Conservation (phyloP, 1,284 basidiomycete genomes). For the Ganoderma sinense region DNA sequence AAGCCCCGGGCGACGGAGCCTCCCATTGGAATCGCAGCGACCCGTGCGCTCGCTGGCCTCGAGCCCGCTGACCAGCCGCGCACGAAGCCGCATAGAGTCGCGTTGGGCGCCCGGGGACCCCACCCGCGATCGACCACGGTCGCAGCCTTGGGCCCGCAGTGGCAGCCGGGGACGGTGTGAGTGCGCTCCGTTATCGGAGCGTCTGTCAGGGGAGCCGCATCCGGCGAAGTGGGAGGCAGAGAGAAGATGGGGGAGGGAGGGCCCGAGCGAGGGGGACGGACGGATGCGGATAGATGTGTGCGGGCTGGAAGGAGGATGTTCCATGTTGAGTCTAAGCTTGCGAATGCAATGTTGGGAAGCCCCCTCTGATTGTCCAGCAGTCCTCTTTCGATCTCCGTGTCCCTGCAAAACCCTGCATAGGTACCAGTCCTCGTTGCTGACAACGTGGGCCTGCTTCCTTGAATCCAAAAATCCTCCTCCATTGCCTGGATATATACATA, state of each 20-base stretch:
- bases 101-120: neutral
- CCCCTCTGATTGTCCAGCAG: conserved; percentile 19
- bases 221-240: conserved; percentile 4
- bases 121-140: neutral
- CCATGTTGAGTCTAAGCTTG: conserved; percentile 13
- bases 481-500: conserved; percentile 27
- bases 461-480: conserved; percentile 25
- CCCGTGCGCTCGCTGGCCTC: neutral
- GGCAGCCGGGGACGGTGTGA: conserved; percentile 16
- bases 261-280: conserved; percentile 16
- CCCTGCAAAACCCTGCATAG: conserved; percentile 11
- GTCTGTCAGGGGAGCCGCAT: conserved; percentile 13
- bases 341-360: conserved; percentile 18
- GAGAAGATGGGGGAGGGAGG: conserved; percentile 12
- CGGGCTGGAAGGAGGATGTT: conserved; percentile 17
- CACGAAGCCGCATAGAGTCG: neutral
- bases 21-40: neutral
- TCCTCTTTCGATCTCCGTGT: conserved; percentile 22
- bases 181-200: conserved; percentile 23
- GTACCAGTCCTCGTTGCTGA: conserved; percentile 27
- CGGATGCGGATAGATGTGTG: conserved; percentile 19
- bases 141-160: conserved; percentile 5
- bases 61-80: conserved; percentile 21
- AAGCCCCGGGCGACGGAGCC: conserved; percentile 14
- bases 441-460: conserved; percentile 33